Conservation (phyloP, 2,329 filamentous ascomycete genomes). For the Sporothrix brunneoviolacea region DNA sequence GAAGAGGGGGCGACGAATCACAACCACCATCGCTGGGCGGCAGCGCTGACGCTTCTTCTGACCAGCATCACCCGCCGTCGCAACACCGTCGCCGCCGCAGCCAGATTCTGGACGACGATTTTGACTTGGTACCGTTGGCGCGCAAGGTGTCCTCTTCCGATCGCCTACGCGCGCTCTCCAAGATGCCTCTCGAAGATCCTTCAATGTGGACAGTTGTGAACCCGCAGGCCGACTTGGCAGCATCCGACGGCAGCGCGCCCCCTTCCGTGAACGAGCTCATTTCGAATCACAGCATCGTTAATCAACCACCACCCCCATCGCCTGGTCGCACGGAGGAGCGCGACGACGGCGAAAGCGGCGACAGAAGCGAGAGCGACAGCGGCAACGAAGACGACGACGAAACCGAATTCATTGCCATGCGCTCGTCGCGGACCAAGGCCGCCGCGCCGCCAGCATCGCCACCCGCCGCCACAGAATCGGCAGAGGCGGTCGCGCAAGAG, state of each 20-base stretch:
- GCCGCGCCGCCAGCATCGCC: not conserved
- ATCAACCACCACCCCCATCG: not conserved
- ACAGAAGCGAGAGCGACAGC: not conserved
- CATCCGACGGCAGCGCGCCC: not conserved
- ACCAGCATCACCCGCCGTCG: not conserved
- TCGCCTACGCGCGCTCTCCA: constrained; percentile 30
- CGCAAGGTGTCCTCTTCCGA: constrained; percentile 33
- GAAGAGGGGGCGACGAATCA: not conserved
- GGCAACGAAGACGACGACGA: too few species aligned
- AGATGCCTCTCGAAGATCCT: constrained; percentile 29
- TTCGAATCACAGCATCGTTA: not conserved
- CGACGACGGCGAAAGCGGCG: constrained; percentile 4
- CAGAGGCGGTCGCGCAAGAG: not conserved
- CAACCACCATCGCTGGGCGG: not conserved
- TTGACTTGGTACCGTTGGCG: constrained; percentile 27
- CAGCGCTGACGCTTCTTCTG: not conserved
- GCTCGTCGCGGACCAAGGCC: constrained; percentile 8
- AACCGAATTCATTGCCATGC: constrained; percentile 18
- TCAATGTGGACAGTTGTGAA: constrained; percentile 30
- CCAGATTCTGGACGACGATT: constrained; percentile 26
- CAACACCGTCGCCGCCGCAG: constrained; percentile 18
- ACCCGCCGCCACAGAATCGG: not conserved
- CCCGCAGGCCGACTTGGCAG: constrained; percentile 15
- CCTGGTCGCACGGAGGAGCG: not conserved
- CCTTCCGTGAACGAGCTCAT: not conserved